These are phyloP conservation scores for Calocera cornea DNA, from an alignment of 768 basidiomycete species.

Conservation along the genomic window DNA sequence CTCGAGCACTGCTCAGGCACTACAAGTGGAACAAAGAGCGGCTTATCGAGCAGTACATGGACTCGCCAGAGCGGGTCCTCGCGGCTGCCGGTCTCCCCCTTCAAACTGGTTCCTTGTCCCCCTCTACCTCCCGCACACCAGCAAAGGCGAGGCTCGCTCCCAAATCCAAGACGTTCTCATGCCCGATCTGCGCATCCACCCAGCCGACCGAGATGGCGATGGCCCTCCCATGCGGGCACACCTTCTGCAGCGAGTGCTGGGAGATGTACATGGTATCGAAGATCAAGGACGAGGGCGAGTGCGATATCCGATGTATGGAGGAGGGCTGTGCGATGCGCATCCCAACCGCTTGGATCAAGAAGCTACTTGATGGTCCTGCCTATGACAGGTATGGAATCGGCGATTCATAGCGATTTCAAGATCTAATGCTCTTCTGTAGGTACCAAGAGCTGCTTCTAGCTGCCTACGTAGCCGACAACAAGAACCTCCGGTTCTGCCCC, in stretches of 20 bases:
- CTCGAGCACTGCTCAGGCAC: slow-evolving; percentile 65
- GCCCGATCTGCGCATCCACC: slow-evolving; percentile 90
- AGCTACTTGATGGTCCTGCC: slow-evolving; percentile 11
- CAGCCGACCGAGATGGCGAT: slow-evolving; percentile 43
- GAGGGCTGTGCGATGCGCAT: slow-evolving; percentile 56
- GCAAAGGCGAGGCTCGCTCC: slow-evolving; percentile 15
- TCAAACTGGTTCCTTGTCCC: slow-evolving; percentile 22
- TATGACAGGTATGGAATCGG: background rate
- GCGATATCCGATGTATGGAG: slow-evolving; percentile 63
- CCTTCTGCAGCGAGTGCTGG: slow-evolving; percentile 80
- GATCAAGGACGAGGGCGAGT: slow-evolving; percentile 69
- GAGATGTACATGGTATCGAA: slow-evolving; percentile 62
- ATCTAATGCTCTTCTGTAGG: slow-evolving; percentile 34
- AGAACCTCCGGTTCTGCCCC: slow-evolving; percentile 84
- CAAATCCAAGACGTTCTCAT: slow-evolving; percentile 50
- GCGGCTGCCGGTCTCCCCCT: slow-evolving; percentile 54
- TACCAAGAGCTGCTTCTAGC: slow-evolving; percentile 81
- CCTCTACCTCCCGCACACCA: slow-evolving; percentile 13
- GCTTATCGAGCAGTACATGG: slow-evolving; percentile 94
- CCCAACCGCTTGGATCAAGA: slow-evolving; percentile 47
- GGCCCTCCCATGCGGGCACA: slow-evolving; percentile 67
- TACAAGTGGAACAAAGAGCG: slow-evolving; percentile 93
- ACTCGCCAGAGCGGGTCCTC: slow-evolving; percentile 59
- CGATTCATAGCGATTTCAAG: background rate
- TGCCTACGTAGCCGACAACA: slow-evolving; percentile 75